A percentile compares a stretch with the other conserved stretches of the same genome.
phyloP scores from a whole-genome alignment of 805 yeast genomes.

The Saccharomycopsis fodiens region DNA sequence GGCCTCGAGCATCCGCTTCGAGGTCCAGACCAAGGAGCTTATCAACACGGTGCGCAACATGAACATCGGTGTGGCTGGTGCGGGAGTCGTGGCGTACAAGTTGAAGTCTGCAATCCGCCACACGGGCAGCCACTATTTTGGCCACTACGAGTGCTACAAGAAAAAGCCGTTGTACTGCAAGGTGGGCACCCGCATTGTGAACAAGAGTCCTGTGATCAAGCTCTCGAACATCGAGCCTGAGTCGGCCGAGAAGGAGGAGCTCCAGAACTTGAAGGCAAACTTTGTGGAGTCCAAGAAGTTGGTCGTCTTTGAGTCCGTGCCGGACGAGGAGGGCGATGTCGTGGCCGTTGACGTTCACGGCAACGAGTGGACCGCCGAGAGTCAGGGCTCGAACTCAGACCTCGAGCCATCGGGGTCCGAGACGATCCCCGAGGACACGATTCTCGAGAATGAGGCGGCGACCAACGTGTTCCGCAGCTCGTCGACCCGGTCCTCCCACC shows the following conservation, averaged over 20 bases:
- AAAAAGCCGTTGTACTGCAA: slow-evolving; percentile 48
- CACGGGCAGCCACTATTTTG: slow-evolving; percentile 79
- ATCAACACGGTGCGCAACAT: slow-evolving; percentile 26
- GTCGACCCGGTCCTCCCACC: too few relatives aligned
- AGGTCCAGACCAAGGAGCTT: slow-evolving; percentile 16
- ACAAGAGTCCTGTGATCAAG: slow-evolving; percentile 27
- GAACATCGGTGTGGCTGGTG: slow-evolving; percentile 27
- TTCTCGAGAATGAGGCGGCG: neutral
- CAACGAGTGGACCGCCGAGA: slow-evolving; percentile 3
- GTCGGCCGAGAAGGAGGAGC: slow-evolving; percentile 10
- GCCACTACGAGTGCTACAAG: slow-evolving; percentile 86
- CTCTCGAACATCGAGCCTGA: slow-evolving; percentile 12
- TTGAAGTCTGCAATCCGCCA: slow-evolving; percentile 75
- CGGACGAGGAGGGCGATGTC: neutral
- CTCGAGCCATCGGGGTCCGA: slow-evolving; percentile 3
- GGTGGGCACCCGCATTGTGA: slow-evolving; percentile 23
- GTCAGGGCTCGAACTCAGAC: slow-evolving; percentile 5
- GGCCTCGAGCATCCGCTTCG: slow-evolving; percentile 24
- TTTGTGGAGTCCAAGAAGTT: slow-evolving; percentile 1
- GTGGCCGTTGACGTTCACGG: slow-evolving; percentile 18
- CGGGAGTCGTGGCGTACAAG: slow-evolving; percentile 37
- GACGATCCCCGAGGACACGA: neutral
- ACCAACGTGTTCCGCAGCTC: neutral
- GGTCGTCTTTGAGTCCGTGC: slow-evolving; percentile 3
- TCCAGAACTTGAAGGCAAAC: neutral